A percentile compares a stretch with the other conserved stretches of the same genome.
Evolutionary conservation across 164 flowering plant genomes (phyloP).

Genomic region (Macadamia integrifolia): DNA sequence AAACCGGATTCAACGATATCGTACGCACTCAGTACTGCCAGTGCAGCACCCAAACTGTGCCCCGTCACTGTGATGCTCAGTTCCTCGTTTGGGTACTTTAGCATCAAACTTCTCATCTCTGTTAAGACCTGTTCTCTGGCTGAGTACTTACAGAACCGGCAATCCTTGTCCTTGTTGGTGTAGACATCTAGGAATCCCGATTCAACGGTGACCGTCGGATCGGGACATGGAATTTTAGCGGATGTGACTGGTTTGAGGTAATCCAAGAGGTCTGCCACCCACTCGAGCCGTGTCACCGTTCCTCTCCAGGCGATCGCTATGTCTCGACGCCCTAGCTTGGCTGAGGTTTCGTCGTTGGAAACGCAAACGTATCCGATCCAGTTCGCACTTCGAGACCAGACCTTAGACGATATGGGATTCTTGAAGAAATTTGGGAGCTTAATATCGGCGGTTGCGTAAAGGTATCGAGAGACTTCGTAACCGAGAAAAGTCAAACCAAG

Average conservation of each 20-base stretch:
- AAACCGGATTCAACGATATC: constrained; percentile 67
- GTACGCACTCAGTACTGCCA: constrained; percentile 66
- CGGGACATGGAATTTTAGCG: constrained; percentile 41
- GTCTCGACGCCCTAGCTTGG: constrained; percentile 56
- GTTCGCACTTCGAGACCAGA: constrained; percentile 59
- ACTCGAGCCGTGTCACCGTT: constrained; percentile 55
- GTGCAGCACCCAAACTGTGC: constrained; percentile 73
- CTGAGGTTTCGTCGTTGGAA: constrained; percentile 47
- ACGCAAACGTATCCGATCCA: constrained; percentile 79
- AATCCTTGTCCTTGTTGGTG: constrained; percentile 45
- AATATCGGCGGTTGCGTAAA: constrained; percentile 56
- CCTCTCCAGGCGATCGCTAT: constrained; percentile 64
- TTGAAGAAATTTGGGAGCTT: constrained; percentile 55
- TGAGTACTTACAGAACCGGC: constrained; percentile 40
- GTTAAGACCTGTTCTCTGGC: constrained; percentile 54
- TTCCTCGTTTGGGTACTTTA: constrained; percentile 48
- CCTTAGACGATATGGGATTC: constrained; percentile 37
- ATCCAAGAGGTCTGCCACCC: constrained; percentile 54
- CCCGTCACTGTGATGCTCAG: constrained; percentile 77
- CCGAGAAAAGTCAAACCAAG: constrained; percentile 33
- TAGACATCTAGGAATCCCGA: constrained; percentile 61
- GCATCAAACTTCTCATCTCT: constrained; percentile 42
- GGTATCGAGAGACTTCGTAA: constrained; percentile 46
- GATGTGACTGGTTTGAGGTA: constrained; percentile 27
- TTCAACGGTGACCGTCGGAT: constrained; percentile 46